Percentiles rank a stretch among this genome's conserved stretches.
phyloP scores from a whole-genome alignment of 345 rosid genomes.

The Boechera stricta region DNA sequence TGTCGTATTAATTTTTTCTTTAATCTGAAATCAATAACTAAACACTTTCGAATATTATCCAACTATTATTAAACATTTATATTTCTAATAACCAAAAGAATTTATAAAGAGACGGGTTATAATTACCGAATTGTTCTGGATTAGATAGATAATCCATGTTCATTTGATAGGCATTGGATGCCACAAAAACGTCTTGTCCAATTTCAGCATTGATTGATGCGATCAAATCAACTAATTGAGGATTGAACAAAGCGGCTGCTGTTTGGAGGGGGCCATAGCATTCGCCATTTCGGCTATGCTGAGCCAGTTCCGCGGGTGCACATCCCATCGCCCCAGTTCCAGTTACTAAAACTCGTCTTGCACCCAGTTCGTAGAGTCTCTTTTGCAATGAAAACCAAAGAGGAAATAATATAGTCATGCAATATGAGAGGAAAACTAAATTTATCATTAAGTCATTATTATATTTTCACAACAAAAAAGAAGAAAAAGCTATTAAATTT shows the following conservation, averaged over 20 bases:
- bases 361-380: slow-evolving; percentile 76
- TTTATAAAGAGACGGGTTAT: not conserved
- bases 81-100: not conserved
- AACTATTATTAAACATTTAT: not conserved
- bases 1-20: not conserved
- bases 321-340: slow-evolving; percentile 93
- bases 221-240: slow-evolving; percentile 61
- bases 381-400: slow-evolving; percentile 37
- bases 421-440: not conserved
- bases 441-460: not conserved
- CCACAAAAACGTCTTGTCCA: slow-evolving; percentile 60
- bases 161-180: slow-evolving; percentile 61
- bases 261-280: slow-evolving; percentile 63
- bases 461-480: not conserved
- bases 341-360: slow-evolving; percentile 75
- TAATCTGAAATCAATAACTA: not conserved
- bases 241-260: slow-evolving; percentile 76
- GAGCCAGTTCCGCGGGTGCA: slow-evolving; percentile 80
- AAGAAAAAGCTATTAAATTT: not conserved
- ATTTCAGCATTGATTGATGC: slow-evolving; percentile 54
- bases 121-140: slow-evolving; percentile 68
- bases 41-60: not conserved
- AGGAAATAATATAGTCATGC: not conserved
- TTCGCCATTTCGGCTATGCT: slow-evolving; percentile 69
- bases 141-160: slow-evolving; percentile 60